Evolutionary conservation across 1,139 yeast species (phyloP).

Genomic region (Magnusiomyces clavatus): DNA sequence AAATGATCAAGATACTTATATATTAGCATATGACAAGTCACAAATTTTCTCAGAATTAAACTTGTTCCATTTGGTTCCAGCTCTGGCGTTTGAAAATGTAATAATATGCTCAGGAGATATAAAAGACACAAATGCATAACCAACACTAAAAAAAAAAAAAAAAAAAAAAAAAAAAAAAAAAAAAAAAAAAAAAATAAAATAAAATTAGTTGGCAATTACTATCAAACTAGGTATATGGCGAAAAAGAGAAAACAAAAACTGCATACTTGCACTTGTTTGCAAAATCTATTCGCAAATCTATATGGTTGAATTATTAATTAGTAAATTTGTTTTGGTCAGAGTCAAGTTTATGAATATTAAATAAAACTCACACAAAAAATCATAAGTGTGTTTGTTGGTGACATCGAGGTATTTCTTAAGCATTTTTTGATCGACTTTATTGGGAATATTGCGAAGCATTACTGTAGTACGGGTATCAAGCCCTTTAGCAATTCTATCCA

Average conservation of each 20-base stretch:
- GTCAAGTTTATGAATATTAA: neutral
- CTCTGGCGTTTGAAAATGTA: conserved; percentile 38
- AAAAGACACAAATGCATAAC: conserved; percentile 46
- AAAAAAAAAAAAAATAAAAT: too few relatives aligned
- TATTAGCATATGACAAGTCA: conserved; percentile 43
- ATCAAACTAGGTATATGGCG: too few relatives aligned
- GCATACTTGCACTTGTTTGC: conserved; percentile 40
- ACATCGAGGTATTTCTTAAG: conserved; percentile 40
- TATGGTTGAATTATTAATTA: conserved; percentile 12
- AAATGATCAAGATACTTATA: conserved; percentile 23
- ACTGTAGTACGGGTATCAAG: conserved; percentile 40
- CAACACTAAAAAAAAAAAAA: conserved; percentile 30
- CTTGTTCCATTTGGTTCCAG: conserved; percentile 41
- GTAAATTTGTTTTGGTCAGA: neutral
- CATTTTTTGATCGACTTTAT: conserved; percentile 39
- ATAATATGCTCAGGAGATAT: conserved; percentile 38
- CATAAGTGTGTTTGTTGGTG: conserved; percentile 44
- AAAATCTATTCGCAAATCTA: conserved; percentile 43
- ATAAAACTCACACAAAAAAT: conserved; percentile 40
- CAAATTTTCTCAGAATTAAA: conserved; percentile 44
- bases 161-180: neutral
- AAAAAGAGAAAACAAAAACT: too few relatives aligned
- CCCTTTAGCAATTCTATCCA: conserved; percentile 34
- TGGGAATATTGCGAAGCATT: conserved; percentile 47
- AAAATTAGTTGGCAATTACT: neutral